These are phyloP conservation scores for Calonectria pseudoreteaudii DNA, from an alignment of 2,329 filamentous ascomycete species.

Conservation along the genomic window DNA sequence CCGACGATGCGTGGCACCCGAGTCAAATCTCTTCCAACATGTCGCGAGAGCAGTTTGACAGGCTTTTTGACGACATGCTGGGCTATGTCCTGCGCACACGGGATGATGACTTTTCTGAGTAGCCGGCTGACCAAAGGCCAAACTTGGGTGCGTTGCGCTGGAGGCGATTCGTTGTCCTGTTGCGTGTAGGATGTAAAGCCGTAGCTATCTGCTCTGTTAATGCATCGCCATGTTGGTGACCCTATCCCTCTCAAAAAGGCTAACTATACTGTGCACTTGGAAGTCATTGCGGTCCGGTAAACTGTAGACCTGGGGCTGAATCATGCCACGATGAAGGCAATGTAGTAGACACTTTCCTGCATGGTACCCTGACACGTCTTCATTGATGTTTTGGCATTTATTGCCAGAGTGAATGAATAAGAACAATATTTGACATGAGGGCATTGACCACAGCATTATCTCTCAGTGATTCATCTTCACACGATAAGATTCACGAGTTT, in stretches of 20 bases:
- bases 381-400: too few species aligned
- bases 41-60: constrained; percentile 15
- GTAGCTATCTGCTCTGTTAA: constrained; percentile 41
- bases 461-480: too few species aligned
- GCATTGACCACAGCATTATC: too few species aligned
- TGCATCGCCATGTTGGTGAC: constrained; percentile 30
- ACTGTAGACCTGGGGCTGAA: neutral
- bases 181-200: constrained; percentile 42
- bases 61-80: constrained; percentile 25
- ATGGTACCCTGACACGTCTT: too few species aligned
- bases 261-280: neutral
- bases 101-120: constrained; percentile 19
- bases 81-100: constrained; percentile 12
- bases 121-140: constrained; percentile 30
- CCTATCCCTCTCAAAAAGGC: constrained; percentile 7
- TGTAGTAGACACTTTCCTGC: neutral
- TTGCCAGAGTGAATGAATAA: too few species aligned
- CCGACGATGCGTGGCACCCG: neutral
- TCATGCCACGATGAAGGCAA: neutral
- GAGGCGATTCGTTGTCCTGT: constrained; percentile 33
- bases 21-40: constrained; percentile 9
- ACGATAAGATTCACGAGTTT: neutral
- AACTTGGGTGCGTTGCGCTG: constrained; percentile 28
- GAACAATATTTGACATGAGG: too few species aligned
- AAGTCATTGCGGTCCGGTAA: neutral